These are phyloP conservation scores for Monascus purpureus DNA, from an alignment of 495 filamentous ascomycete genomes.

Conservation along the genomic window DNA sequence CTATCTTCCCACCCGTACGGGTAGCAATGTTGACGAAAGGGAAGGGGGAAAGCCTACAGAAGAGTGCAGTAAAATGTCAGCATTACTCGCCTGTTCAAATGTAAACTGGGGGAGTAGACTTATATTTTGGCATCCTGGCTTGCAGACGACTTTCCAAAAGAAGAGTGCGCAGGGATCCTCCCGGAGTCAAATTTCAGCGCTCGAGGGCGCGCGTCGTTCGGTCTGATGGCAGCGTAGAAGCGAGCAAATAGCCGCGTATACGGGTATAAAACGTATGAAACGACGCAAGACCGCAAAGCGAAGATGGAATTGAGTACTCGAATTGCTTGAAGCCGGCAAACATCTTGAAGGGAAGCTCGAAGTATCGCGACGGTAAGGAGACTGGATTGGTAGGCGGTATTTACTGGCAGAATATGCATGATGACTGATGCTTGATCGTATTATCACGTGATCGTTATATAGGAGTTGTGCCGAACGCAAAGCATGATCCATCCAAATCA, in stretches of 20 bases:
- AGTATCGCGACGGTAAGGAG: neutral
- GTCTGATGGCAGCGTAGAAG: too few species aligned
- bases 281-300: too few species aligned
- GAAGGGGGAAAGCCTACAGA: constrained; percentile 40
- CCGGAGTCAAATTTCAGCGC: too few species aligned
- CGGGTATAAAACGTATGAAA: too few species aligned
- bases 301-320: too few species aligned
- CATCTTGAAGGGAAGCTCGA: neutral
- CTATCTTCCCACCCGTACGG: too few species aligned
- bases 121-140: constrained; percentile 69
- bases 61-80: constrained; percentile 47
- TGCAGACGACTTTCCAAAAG: neutral
- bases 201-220: neutral
- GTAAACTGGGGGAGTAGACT: constrained; percentile 19
- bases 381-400: constrained; percentile 1
- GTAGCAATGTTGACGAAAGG: neutral
- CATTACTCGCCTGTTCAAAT: constrained; percentile 4
- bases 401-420: neutral
- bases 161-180: too few species aligned
- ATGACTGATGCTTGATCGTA: neutral
- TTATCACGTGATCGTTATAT: neutral
- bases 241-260: too few species aligned
- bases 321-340: too few species aligned
- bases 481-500: too few species aligned
- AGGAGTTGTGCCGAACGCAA: too few species aligned